A percentile compares a stretch with the other conserved stretches of the same genome.
These are phyloP conservation scores for Salix caprea DNA, from an alignment of 345 rosid genomes.

Conservation along the genomic window DNA sequence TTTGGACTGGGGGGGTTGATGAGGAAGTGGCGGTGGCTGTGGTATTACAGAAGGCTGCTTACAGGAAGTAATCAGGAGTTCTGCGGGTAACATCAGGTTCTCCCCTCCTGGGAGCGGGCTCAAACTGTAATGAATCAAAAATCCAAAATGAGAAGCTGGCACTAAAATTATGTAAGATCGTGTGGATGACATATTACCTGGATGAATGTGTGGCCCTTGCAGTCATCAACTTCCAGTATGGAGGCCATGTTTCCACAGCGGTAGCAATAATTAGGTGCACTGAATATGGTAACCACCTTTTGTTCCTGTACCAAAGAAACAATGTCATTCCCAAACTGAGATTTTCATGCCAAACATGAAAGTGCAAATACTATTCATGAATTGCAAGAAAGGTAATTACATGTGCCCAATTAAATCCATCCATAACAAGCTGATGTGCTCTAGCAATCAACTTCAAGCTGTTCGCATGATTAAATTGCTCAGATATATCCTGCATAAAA, in stretches of 20 bases:
- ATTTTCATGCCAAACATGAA: not conserved
- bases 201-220: conserved; percentile 88
- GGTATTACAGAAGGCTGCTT: not conserved
- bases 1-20: not conserved
- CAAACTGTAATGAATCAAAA: conserved; percentile 53
- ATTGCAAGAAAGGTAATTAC: conserved; percentile 34
- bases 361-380: not conserved
- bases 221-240: conserved; percentile 85
- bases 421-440: conserved; percentile 97
- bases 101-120: conserved; percentile 96
- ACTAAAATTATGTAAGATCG: too few species aligned
- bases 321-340: not conserved
- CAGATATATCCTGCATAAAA: conserved; percentile 75
- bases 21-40: not conserved
- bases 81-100: conserved; percentile 93
- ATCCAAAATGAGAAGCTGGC: not conserved
- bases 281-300: conserved; percentile 91
- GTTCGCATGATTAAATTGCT: conserved; percentile 89
- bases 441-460: conserved; percentile 83
- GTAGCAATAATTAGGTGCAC: conserved; percentile 94
- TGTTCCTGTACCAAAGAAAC: conserved; percentile 55
- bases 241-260: conserved; percentile 99
- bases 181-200: conserved; percentile 47
- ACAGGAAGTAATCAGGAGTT: conserved; percentile 85
- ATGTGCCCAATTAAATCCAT: conserved; percentile 97